Evolutionary conservation across 345 rosid species (phyloP), one percentile per base, ranked within the genome.

Genomic region (Hibiscus tridactylites): DNA sequence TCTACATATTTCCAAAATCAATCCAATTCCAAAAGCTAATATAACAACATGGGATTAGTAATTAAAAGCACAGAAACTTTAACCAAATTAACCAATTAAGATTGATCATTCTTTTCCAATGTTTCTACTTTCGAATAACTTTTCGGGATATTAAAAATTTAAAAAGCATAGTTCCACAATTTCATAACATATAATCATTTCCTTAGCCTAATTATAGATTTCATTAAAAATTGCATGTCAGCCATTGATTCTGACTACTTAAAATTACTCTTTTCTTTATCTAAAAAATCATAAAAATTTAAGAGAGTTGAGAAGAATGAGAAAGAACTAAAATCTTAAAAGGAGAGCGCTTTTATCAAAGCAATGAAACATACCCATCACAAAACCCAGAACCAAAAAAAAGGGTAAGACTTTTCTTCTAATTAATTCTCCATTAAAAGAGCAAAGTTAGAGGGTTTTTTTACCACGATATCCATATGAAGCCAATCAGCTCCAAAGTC

Each of bases 391-490:
- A 72, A 11, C 70, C 54, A n/a, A n/a, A n/a, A 17, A 62, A 26
- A 39, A 42, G 7, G 21, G 15, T 73, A 21, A 76, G 57, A 37
- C 21, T 21, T 57, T 42, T 39, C 37, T 35, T 28, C 5, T 1
- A 3, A 11, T 54, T 7, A 33, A 68, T 52, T 62, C 9, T 58
- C 29, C 7, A 28, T 56, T 35, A 37, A 47, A 2, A 21, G 16
- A 4, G 19, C 28, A 50, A 57, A 54, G 50, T 69, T 47, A 3
- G 52, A 28, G 17, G n/a, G 21, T 1, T 0, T 8, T 17, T 58
- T 53, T 85, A 91, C 98, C 98, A 93, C 88, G 75, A 93, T 88
- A 84, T 93, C 98, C 97, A 93, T 93, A 91, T 91, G 98, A 66
- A 93, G 97, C 98, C 98, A 91, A 74, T 91, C 91, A 75, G 97